Evolutionary conservation across 805 yeast species (phyloP).

Genomic region (Metschnikowia chrysomelidarum): DNA sequence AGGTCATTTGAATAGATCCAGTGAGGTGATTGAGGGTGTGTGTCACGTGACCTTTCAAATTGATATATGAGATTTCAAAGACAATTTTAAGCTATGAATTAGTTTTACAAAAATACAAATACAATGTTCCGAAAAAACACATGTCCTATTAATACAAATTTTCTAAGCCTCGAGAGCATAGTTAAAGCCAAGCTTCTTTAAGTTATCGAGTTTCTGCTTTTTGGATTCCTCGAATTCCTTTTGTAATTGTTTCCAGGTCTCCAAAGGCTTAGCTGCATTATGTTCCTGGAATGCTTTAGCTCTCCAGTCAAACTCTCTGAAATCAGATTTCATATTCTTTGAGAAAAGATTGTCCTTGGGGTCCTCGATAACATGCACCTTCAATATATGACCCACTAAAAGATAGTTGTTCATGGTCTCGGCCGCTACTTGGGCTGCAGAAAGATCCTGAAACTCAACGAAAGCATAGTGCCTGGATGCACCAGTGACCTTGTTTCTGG

Average conservation of each 20-base stretch:
- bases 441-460: constrained; percentile 70
- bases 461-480: constrained; percentile 89
- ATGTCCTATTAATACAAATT: too few species aligned
- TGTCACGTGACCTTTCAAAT: too few species aligned
- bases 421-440: constrained; percentile 84
- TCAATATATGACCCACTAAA: constrained; percentile 80
- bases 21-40: too few species aligned
- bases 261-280: constrained; percentile 56
- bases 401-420: constrained; percentile 96
- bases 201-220: constrained; percentile 44
- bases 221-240: constrained; percentile 43
- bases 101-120: too few species aligned
- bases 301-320: constrained; percentile 18
- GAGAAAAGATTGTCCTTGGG: constrained; percentile 52
- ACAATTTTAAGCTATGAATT: too few species aligned
- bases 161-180: constrained; percentile 16
- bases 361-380: constrained; percentile 54
- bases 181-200: constrained; percentile 34
- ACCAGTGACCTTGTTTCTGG: constrained; percentile 89
- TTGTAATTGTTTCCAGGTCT: constrained; percentile 54
- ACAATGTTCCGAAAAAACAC: too few species aligned
- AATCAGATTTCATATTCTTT: constrained; percentile 14
- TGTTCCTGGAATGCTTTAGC: constrained; percentile 35
- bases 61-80: too few species aligned
- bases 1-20: too few species aligned